Percentiles rank a stretch among this genome's conserved stretches.
Evolutionary conservation across 441 rosid genomes (phyloP).

Genomic region (Breynia disticha): DNA sequence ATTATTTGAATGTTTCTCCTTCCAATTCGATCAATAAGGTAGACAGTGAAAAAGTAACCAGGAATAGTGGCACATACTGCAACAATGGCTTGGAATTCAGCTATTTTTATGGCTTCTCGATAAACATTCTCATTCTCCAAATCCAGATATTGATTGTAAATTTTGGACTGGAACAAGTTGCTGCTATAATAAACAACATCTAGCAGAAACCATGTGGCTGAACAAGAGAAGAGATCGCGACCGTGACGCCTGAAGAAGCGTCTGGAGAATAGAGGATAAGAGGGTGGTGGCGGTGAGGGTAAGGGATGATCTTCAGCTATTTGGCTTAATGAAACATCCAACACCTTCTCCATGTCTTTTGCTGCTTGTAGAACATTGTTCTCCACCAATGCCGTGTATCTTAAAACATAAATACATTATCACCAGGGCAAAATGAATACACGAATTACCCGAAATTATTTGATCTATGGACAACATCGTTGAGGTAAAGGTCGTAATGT

Average conservation of each 20-base stretch:
- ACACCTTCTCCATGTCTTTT: constrained; percentile 49
- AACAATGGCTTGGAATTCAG: constrained; percentile 33
- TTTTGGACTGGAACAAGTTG: constrained; percentile 44
- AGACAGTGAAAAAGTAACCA: constrained; percentile 53
- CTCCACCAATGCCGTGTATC: constrained; percentile 69
- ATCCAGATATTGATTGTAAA: constrained; percentile 18
- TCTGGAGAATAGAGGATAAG: constrained; percentile 42
- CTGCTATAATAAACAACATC: constrained; percentile 56
- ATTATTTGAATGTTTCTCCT: constrained; percentile 48
- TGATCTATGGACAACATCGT: constrained; percentile 1
- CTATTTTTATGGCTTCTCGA: constrained; percentile 29
- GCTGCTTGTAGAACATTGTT: constrained; percentile 52
- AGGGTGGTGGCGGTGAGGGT: constrained; percentile 17
- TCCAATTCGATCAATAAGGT: constrained; percentile 52
- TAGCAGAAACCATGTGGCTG: constrained; percentile 49
- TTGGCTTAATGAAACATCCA: constrained; percentile 32
- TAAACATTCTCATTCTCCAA: constrained; percentile 14
- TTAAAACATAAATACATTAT: not conserved
- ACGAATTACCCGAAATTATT: too few species aligned
- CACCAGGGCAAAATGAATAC: too few species aligned
- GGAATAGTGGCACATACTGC: constrained; percentile 55
- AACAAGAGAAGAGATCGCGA: constrained; percentile 46
- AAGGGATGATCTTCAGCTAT: constrained; percentile 27
- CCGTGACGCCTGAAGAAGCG: constrained; percentile 53
- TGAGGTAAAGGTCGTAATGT: constrained; percentile 1